Evolutionary conservation across 495 filamentous ascomycete species (phyloP).

Genomic region (Glutinoglossum americanum): DNA sequence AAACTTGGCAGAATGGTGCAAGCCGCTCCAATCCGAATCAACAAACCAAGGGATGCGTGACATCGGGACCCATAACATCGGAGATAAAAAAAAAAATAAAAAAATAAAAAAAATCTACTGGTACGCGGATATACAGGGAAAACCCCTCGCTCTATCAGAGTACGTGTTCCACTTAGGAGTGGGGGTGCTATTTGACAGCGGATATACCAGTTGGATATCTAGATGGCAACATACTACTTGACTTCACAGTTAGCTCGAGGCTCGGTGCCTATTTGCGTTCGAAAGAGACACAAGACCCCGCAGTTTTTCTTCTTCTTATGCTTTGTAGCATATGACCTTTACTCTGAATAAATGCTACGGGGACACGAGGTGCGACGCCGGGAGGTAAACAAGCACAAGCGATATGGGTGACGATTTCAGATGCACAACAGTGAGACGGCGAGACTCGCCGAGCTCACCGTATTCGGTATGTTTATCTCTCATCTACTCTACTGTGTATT

Average conservation of each 20-base stretch:
- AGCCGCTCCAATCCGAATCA: neutral
- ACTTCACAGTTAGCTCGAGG: neutral
- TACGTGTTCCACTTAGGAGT: neutral
- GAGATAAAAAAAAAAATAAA: neutral
- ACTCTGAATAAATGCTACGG: neutral
- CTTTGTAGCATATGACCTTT: neutral
- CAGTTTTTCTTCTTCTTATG: neutral
- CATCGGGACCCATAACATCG: neutral
- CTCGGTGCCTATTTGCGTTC: neutral
- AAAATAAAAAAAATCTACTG: too few species aligned
- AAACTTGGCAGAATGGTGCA: neutral
- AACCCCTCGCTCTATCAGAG: neutral
- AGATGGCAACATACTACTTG: neutral
- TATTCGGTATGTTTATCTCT: neutral
- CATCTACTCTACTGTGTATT: neutral
- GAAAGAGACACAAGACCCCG: neutral
- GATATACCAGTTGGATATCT: too few species aligned
- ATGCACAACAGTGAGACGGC: neutral
- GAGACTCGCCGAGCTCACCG: neutral
- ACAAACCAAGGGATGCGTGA: neutral
- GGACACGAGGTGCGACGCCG: neutral
- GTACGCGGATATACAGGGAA: neutral
- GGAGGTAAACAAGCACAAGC: neutral
- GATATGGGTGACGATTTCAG: neutral
- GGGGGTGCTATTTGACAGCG: neutral